Base-by-base conservation (phyloP, 345 rosid genomes). In the Eucalyptus erythrocorys region DNA sequence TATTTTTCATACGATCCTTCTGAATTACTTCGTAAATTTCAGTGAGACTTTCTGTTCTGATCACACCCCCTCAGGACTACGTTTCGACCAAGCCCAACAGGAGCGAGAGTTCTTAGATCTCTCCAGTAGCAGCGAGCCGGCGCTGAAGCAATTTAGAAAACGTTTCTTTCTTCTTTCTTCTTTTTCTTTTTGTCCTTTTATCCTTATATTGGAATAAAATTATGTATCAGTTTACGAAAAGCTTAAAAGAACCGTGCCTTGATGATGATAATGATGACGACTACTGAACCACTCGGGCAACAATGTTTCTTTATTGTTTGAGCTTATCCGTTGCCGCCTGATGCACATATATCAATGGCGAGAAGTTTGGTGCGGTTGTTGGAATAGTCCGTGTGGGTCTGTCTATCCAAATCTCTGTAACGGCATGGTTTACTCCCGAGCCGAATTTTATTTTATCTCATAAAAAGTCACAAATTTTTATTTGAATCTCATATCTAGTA, bases 21-120 rank as follows among this genome's bases (percentile, higher is more conserved):
- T 30, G 49, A 27, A 30, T 86, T 21, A 26, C 24, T 27, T 27
- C 47, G 68, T 22, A 5, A 40, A 40, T 76, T 76, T 76, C 47
- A 40, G 84, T 40, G 47, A 76, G 42, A 57, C 27, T 42, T 42
- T 24, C 37, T 42, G 40, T 87, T 13, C 80, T 87, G 51, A 4
- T 86, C 66, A 19, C 42, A 15, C 42, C 17, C 55, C 50, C 42
- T 85, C 91, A 92, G 94, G 94, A 40, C 45, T 92, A 90, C 22
- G 88, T 91, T 64, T 93, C 90, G 40, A 90, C 88, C 89, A 95
- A 94, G 92, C 96, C 96, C 14, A 94, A 89, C 87, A 92, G 96
- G 85, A 96, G 96, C 85, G 98, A 95, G 91, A 88, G 92, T 57
- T 90, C 88, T 48, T 92, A 89, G 84, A 76, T 76, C 84, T 76